Base-by-base conservation (phyloP, 345 rosid species). In the Arabidopsis arenosa region DNA sequence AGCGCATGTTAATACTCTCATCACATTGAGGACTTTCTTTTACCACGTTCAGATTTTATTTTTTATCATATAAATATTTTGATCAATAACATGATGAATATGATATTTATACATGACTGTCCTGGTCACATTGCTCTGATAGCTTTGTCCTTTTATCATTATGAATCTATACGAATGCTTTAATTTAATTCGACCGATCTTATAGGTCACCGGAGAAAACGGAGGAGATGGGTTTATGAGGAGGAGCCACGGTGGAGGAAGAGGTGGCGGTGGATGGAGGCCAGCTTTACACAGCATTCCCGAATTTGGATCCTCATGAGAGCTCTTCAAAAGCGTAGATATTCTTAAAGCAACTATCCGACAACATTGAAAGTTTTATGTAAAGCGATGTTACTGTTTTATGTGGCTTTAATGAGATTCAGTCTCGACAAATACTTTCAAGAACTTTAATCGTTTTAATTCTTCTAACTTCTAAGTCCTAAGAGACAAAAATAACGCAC, bases 231-330 rank as follows among this genome's bases (percentile, higher is more conserved):
- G 61, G 26, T 36, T 60, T 41, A 55, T 73, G 60, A 86, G 85
- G 75, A 76, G 78, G 23, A 63, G 45, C 5, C 35, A 78, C 53
- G 75, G 79, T 7, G 80, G 73, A 13, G 68, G 80, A 63, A 77
- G 72, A 71, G 62, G 63, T 58, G 83, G 85, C 3, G 71, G 84
- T 15, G 90, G 84, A 47, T 93, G 98, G 98, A 88, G 83, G 83
- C 98, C 97, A 84, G 90, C 92, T 71, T 86, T 91, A 51, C 88
- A 86, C 64, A 93, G 90, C 88, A 93, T 93, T 80, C 86, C 91
- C 4, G 98, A 93, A 74, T 15, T 80, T 75, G 88, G 89, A 72
- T 77, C 73, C 43, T 45, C 77, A 5, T 78, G 68, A 78, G 47
- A 44, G 18, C 13, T 72, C 6, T 49, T 30, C 0, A 58, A 51